These are phyloP conservation scores for Penicillium subrubescens DNA, from an alignment of 495 filamentous ascomycete genomes.

Conservation along the genomic window DNA sequence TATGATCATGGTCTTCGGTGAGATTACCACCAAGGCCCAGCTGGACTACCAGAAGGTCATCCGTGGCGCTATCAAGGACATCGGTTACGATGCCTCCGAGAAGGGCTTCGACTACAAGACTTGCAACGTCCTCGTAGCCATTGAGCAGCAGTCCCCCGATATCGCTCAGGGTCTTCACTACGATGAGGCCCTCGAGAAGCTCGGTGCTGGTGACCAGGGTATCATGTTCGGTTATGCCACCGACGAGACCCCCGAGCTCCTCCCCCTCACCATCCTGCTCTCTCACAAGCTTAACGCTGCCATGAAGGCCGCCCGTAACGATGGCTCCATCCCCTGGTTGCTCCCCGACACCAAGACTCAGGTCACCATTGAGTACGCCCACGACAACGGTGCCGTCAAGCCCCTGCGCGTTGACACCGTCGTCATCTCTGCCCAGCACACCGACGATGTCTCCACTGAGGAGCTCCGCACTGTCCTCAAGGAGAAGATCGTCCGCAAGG, in stretches of 20 bases:
- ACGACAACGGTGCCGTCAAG: slow-evolving; percentile 92
- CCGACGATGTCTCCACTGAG: slow-evolving; percentile 85
- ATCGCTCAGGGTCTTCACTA: slow-evolving; percentile 98
- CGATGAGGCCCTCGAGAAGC: slow-evolving; percentile 93
- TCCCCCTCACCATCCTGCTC: slow-evolving; percentile 89
- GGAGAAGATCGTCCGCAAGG: slow-evolving; percentile 95
- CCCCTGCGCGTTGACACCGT: slow-evolving; percentile 93
- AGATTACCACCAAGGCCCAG: slow-evolving; percentile 94
- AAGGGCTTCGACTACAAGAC: slow-evolving; percentile 99
- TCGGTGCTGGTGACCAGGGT: slow-evolving; percentile 99
- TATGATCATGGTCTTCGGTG: slow-evolving; percentile 99
- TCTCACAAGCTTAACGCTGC: slow-evolving; percentile 94
- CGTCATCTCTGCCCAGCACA: slow-evolving; percentile 95
- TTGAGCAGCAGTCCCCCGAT: slow-evolving; percentile 98
- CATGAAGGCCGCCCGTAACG: slow-evolving; percentile 83
- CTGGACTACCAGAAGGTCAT: slow-evolving; percentile 99
- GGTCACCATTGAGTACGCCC: slow-evolving; percentile 97
- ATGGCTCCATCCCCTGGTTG: slow-evolving; percentile 90
- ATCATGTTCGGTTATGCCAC: slow-evolving; percentile 99
- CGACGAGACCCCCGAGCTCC: slow-evolving; percentile 96
- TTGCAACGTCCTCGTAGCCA: slow-evolving; percentile 96
- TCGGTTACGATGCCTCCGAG: slow-evolving; percentile 92
- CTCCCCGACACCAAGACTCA: slow-evolving; percentile 99
- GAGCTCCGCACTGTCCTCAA: slow-evolving; percentile 90
- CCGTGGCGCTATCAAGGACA: slow-evolving; percentile 93